phyloP scores from a whole-genome alignment of 164 flowering plant species.

The Vitis rupestris region DNA sequence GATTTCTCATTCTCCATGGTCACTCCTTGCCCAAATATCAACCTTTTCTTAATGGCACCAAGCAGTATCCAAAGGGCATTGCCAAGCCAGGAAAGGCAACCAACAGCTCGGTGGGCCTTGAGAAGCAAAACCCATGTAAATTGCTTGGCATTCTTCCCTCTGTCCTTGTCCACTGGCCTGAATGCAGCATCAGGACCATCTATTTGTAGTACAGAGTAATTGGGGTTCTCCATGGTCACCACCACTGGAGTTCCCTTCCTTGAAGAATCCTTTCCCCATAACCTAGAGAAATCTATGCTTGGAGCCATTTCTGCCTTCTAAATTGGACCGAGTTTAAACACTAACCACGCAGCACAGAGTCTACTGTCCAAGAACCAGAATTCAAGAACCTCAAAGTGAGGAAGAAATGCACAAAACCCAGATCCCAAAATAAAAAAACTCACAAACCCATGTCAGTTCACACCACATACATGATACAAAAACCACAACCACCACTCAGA shows the following conservation, averaged over 20 bases:
- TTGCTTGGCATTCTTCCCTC: constrained; percentile 23
- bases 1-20: neutral
- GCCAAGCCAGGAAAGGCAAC: constrained; percentile 13
- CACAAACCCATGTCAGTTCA: too few relatives aligned
- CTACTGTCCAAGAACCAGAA: too few relatives aligned
- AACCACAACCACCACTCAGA: too few relatives aligned
- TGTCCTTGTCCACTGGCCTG: neutral
- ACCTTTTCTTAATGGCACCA: constrained; percentile 5
- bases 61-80: neutral
- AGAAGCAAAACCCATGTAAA: constrained; percentile 22
- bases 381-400: too few relatives aligned
- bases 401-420: too few relatives aligned
- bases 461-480: too few relatives aligned
- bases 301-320: constrained; percentile 21
- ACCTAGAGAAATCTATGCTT: constrained; percentile 14
- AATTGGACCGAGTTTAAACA: too few relatives aligned
- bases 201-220: constrained; percentile 23
- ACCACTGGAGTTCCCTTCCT: constrained; percentile 25
- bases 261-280: constrained; percentile 20
- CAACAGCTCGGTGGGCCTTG: constrained; percentile 17
- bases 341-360: too few relatives aligned
- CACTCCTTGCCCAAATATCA: constrained; percentile 9
- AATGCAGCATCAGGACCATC: constrained; percentile 16
- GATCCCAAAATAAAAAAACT: too few relatives aligned
- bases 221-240: constrained; percentile 31